Evolutionary conservation across 352 stramenopile genomes (phyloP).

Genomic region (Pythium apleroticum): DNA sequence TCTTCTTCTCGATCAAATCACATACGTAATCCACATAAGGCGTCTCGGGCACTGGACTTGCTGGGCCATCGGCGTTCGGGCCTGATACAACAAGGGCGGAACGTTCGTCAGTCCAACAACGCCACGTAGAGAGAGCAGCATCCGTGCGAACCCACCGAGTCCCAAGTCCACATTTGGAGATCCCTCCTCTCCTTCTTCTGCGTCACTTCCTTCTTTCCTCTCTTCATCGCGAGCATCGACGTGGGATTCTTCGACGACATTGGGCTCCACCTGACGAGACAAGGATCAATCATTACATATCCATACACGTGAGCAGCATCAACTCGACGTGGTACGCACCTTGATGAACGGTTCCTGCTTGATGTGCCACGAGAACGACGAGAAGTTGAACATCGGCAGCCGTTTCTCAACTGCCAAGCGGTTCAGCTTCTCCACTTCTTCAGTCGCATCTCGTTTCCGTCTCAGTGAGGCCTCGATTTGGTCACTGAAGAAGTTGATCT

Average conservation of each 20-base stretch:
- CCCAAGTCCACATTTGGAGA: not conserved
- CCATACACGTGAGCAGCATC: not conserved
- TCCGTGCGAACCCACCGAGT: not conserved
- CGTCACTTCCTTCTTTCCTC: not conserved
- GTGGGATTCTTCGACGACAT: not conserved
- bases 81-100: not conserved
- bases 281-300: not conserved
- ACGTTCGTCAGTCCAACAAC: not conserved
- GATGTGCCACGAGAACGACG: conserved; percentile 37
- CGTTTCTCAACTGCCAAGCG: conserved; percentile 24
- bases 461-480: conserved; percentile 32
- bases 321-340: conserved; percentile 12
- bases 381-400: conserved; percentile 47
- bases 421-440: conserved; percentile 37
- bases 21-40: conserved; percentile 18
- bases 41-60: not conserved
- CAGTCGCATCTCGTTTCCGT: conserved; percentile 28
- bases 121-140: too few relatives aligned
- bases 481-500: conserved; percentile 25
- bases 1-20: conserved; percentile 20
- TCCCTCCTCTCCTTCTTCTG: not conserved
- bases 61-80: not conserved
- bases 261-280: not conserved
- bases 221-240: not conserved
- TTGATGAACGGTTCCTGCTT: conserved; percentile 36